Evolutionary conservation across 306 rosid species (phyloP).

Genomic region (Rosa multiflora): DNA sequence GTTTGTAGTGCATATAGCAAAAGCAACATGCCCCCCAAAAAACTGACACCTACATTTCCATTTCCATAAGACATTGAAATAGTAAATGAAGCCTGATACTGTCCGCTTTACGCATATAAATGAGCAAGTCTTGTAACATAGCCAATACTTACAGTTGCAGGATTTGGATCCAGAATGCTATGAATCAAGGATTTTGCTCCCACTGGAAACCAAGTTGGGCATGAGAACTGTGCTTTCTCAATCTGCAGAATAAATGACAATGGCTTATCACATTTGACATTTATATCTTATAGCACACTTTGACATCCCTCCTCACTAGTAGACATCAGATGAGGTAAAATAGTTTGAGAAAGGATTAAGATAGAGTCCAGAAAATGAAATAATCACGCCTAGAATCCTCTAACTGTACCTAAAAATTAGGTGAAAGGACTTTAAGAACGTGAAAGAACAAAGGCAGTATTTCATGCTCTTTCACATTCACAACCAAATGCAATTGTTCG

Average conservation of each 20-base stretch:
- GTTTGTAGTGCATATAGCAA: not conserved
- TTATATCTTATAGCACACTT: constrained; percentile 1
- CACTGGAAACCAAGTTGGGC: constrained; percentile 86
- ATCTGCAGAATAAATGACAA: constrained; percentile 47
- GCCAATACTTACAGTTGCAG: constrained; percentile 63
- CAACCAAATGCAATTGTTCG: not conserved
- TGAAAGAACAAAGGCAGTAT: not conserved
- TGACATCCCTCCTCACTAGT: constrained; percentile 21
- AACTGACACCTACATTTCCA: not conserved
- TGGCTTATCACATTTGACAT: constrained; percentile 2
- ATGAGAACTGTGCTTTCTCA: constrained; percentile 67
- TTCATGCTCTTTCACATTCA: constrained; percentile 7
- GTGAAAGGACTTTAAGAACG: not conserved
- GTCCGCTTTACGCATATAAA: not conserved
- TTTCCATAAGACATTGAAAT: not conserved
- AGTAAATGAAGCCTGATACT: not conserved
- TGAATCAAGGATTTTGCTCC: constrained; percentile 71
- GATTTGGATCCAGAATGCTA: constrained; percentile 74
- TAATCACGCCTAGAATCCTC: constrained; percentile 2
- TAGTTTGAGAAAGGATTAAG: not conserved
- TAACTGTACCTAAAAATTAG: not conserved
- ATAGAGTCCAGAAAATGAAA: not conserved
- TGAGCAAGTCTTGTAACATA: constrained; percentile 13
- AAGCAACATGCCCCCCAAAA: not conserved
- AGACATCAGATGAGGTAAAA: not conserved